These are phyloP conservation scores for Elymus sibiricus DNA, from an alignment of 176 grass and related monocot genomes.

Conservation along the genomic window DNA sequence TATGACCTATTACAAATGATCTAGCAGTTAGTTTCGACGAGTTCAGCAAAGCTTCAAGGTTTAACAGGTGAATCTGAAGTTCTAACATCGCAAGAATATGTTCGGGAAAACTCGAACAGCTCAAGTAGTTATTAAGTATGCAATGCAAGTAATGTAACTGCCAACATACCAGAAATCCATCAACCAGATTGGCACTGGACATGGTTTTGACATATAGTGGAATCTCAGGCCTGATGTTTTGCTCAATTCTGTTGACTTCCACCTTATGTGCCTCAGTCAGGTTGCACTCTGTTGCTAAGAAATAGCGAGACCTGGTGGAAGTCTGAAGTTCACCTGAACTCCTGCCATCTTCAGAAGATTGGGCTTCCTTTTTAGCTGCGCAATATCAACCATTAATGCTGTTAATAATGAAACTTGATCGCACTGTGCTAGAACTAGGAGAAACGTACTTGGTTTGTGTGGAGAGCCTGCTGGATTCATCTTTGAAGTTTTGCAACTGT, in stretches of 20 bases:
- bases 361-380: background rate
- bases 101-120: background rate
- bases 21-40: background rate
- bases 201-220: slow-evolving; percentile 6
- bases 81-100: background rate
- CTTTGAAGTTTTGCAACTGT: background rate
- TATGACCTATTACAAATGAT: slow-evolving; percentile 2
- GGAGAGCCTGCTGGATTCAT: background rate
- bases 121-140: background rate
- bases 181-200: background rate
- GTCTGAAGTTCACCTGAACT: background rate
- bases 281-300: background rate
- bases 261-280: background rate
- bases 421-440: background rate
- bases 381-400: background rate
- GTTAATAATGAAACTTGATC: background rate
- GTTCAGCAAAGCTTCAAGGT: background rate
- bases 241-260: background rate
- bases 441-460: background rate
- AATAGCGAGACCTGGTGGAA: background rate
- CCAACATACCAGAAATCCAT: slow-evolving; percentile 4
- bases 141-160: background rate
- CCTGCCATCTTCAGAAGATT: background rate
- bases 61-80: background rate
- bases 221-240: background rate